These are phyloP conservation scores for Metschnikowia sp. DNA, from an alignment of 805 yeast species.

Conservation along the genomic window DNA sequence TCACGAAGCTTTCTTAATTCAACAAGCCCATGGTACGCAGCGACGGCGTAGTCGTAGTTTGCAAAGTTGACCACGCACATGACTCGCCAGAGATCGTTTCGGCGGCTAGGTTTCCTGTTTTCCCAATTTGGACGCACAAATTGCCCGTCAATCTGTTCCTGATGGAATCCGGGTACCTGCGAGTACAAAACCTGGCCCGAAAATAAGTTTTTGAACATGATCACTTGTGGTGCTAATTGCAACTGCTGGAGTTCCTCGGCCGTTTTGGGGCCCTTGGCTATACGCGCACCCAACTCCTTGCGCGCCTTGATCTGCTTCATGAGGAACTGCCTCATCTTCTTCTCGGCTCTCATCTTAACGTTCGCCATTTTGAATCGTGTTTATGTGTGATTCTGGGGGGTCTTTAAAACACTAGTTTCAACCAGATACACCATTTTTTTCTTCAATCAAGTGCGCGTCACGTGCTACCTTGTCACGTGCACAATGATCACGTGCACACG, in stretches of 20 bases:
- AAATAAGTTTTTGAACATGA: constrained; percentile 78
- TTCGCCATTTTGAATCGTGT: constrained; percentile 25
- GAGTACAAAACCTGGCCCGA: constrained; percentile 88
- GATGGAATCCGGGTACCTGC: constrained; percentile 68
- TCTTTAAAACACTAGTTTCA: not conserved
- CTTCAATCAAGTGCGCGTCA: not conserved
- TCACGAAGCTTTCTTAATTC: constrained; percentile 75
- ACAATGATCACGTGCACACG: not conserved
- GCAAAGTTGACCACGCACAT: constrained; percentile 78
- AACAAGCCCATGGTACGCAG: constrained; percentile 71
- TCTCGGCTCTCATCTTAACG: constrained; percentile 42
- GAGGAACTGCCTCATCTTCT: constrained; percentile 46
- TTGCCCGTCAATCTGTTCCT: constrained; percentile 62
- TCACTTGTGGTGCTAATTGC: constrained; percentile 79
- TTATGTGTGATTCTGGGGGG: not conserved
- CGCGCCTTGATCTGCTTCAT: constrained; percentile 44
- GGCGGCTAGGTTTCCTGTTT: constrained; percentile 71
- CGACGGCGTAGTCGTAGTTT: constrained; percentile 59
- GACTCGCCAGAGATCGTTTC: constrained; percentile 87
- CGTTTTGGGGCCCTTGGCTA: constrained; percentile 38
- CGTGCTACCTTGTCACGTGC: not conserved
- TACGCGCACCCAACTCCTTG: constrained; percentile 39
- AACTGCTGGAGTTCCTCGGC: constrained; percentile 37
- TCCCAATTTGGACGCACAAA: constrained; percentile 87
- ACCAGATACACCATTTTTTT: not conserved